phyloP scores from a whole-genome alignment of 2,329 filamentous ascomycete genomes.

The Trichoderma sp. region DNA sequence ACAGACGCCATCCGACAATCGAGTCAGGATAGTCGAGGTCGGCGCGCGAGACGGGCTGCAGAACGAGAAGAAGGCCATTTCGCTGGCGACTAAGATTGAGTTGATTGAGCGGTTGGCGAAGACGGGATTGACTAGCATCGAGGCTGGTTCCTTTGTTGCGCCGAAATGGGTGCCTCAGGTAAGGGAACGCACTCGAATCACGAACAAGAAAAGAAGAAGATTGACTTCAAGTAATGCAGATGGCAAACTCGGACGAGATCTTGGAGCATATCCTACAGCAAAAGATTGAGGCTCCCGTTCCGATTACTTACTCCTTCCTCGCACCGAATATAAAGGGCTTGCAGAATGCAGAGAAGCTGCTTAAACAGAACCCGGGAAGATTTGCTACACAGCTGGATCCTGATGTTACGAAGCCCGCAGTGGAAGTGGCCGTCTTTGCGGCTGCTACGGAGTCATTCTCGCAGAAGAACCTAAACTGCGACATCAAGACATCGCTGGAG shows the following conservation, averaged over 20 bases:
- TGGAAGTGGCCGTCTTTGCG: constrained; percentile 81
- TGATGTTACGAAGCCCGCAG: constrained; percentile 48
- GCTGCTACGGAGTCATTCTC: constrained; percentile 82
- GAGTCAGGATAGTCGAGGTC: constrained; percentile 75
- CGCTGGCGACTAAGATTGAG: constrained; percentile 74
- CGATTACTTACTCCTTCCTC: constrained; percentile 78
- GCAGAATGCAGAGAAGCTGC: constrained; percentile 60
- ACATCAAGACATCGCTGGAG: constrained; percentile 72
- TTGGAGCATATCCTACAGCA: constrained; percentile 67
- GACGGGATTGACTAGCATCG: constrained; percentile 73
- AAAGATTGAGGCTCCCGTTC: constrained; percentile 56
- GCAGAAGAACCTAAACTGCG: constrained; percentile 80
- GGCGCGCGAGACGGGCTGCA: constrained; percentile 85
- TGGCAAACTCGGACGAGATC: constrained; percentile 78
- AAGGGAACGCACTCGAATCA: constrained; percentile 23
- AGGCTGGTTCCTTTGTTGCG: constrained; percentile 80
- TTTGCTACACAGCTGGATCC: constrained; percentile 57
- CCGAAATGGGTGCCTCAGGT: constrained; percentile 87
- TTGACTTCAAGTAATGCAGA: constrained; percentile 51
- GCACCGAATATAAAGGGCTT: constrained; percentile 77
- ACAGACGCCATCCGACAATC: constrained; percentile 44
- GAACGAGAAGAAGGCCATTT: constrained; percentile 75
- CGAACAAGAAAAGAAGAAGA: too few species aligned
- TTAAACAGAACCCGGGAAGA: constrained; percentile 55
- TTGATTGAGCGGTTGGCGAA: constrained; percentile 70